Evolutionary conservation across 1,284 basidiomycete species (phyloP), one percentile per base, ranked within the genome.

Genomic region (Leccinum colubrinum): DNA sequence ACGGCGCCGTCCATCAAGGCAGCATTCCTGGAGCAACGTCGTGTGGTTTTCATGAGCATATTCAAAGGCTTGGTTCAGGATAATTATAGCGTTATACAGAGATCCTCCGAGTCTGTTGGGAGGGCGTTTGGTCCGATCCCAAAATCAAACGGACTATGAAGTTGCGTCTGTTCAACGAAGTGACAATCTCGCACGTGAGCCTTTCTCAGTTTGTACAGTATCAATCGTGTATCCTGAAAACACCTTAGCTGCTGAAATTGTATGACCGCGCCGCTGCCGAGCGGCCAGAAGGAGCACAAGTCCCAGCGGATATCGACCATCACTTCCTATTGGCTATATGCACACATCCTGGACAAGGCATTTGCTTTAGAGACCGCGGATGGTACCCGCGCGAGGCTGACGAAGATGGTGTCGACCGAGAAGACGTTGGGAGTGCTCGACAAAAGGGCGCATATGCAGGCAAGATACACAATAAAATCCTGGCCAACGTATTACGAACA

Each of bases 251-350:
- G 30, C 62, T 85, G 35, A 90, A 88, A 71, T 74, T 93, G 1
- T 93, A 93, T 65, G 86, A 87, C 11, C 82, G 87, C 2, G 72
- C 72, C 2, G 68, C 66, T n/a, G 64, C 81, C 0, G 90, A 93
- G 68, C 79, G 78, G 9, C 71, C 71, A 0, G 80, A 84, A n/a
- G 69, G 76, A 1, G 85, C 85, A 6, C 79, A 81, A 61, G 76
- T 86, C 17, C 86, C 93, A 0, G 93, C 93, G 0, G 90, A 97
- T 64, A 80, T 97, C 6, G 88, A 85, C 0, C 91, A 94, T 65
- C 93, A 95, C 68, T 97, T 97, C 72, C 77, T 98, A 5, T 83
- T 97, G 52, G 91, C 90, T 8, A 85, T 95, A n/a, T 93, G 91
- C 67, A 91, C 93, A 0, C 86, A 86, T 27, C 92, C 93, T 0